phyloP scores from a whole-genome alignment of 179 eudicot species.

The Nepenthes alata region DNA sequence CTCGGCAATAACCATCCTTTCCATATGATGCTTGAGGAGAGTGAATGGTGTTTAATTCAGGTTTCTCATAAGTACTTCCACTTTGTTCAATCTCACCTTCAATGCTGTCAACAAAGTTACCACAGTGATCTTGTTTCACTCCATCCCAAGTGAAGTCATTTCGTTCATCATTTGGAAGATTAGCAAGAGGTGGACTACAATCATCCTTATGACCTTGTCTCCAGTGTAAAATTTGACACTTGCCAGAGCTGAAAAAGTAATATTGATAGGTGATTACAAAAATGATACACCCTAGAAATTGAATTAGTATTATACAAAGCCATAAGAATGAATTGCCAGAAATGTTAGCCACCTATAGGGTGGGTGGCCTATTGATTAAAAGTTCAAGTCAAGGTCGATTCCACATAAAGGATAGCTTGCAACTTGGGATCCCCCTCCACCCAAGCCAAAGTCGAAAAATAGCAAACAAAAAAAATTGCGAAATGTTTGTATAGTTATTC shows the following conservation, averaged over 20 bases:
- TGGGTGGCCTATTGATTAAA: too few relatives aligned
- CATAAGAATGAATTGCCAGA: too few relatives aligned
- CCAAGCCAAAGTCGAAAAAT: too few relatives aligned
- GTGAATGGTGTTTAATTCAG: slow-evolving; percentile 12
- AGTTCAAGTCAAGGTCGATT: too few relatives aligned
- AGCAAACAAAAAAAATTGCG: too few relatives aligned
- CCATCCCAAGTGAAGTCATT: slow-evolving; percentile 13
- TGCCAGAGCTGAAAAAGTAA: slow-evolving; percentile 56
- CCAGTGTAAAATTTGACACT: slow-evolving; percentile 92
- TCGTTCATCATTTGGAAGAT: slow-evolving; percentile 20
- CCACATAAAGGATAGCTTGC: too few relatives aligned
- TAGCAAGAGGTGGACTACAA: slow-evolving; percentile 34
- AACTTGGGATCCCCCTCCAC: too few relatives aligned
- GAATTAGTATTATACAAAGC: too few relatives aligned
- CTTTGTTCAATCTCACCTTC: slow-evolving; percentile 18
- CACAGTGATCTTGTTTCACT: slow-evolving; percentile 16
- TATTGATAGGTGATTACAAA: slow-evolving; percentile 8
- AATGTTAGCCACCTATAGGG: too few relatives aligned
- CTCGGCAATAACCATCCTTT: slow-evolving; percentile 3
- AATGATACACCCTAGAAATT: slow-evolving; percentile 29
- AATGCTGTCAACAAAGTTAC: slow-evolving; percentile 6
- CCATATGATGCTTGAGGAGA: slow-evolving; percentile 8
- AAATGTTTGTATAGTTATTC: too few relatives aligned
- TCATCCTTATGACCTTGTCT: slow-evolving; percentile 85
- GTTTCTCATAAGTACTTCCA: slow-evolving; percentile 12